Base-by-base conservation (phyloP, 441 rosid genomes). In the Flueggea neowawraea region DNA sequence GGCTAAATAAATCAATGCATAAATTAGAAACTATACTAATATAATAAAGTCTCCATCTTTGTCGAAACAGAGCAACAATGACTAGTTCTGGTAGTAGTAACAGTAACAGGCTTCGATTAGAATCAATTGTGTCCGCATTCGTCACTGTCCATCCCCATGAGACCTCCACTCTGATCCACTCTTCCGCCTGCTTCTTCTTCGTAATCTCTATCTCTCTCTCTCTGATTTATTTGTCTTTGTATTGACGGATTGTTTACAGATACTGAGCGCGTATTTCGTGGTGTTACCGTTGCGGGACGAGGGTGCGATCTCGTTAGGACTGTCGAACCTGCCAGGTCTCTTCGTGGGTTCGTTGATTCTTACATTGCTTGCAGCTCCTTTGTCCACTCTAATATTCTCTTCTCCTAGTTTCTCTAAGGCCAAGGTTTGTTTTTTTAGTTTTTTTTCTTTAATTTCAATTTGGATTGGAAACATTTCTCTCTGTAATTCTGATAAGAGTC, bases 261-360 rank as follows among this genome's bases (percentile, higher is more conserved):
- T 88, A 61, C 68, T 92, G 79, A 81, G 96, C 57, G 97, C 98
- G 13, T 90, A 92, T 55, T 92, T 92, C 62, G 88, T 90, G 63
- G 88, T 90, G 70, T 82, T 92, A 31, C 94, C 98, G 3, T 81
- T 92, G 67, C 88, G 96, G 17, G 97, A 92, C 28, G 97, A 92
- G 57, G 96, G 96, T 3, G 96, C 96, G 4, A 88, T 92, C 71
- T 89, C 96, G 0, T 79, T 92, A 0, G 96, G 96, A 0, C 73
- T 90, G 55, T 90, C 96, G 28, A 88, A 83, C 62, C 84, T 93
- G 17, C 96, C 98, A 0, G 76, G 82, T 22, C 80, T 90, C 5
- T 93, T 93, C 64, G 56, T 85, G 8, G 98, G 98, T 54, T 90
- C 98, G 2, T 66, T 93, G 58, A 61, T 75, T 43, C 89, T 93